Base-by-base conservation (phyloP, 257 asterid genomes). In the Eucommia ulmoides region DNA sequence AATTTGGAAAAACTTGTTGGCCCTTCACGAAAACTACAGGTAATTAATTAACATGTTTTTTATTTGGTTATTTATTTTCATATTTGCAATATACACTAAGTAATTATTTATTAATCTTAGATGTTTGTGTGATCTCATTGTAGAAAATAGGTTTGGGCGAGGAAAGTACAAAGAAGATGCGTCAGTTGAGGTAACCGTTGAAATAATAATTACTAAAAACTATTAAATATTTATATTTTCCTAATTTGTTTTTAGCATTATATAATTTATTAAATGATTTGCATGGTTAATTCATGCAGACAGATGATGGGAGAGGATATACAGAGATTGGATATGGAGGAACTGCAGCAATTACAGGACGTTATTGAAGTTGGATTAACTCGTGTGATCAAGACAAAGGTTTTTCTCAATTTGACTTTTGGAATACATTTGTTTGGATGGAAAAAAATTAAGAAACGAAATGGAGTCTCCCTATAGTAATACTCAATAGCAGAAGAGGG, bases 241-340 rank as follows among this genome's bases (percentile, higher is more conserved):
- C 2, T 8, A 47, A 15, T 7, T 0, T 29, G 23, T 45, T 21
- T 18, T 8, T 7, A n/a, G 29, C 12, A n/a, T 29, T 29, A 29
- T 29, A 5, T 29, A 12, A 29, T 29, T 29, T 29, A 29, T 29
- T 29, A 21, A 50, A 21, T 19, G 23, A 25, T 20, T 3, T 9
- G 16, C 44, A 9, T 24, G 6, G 12, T n/a, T n/a, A n/a, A n/a
- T 11, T 20, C 20, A 4, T 21, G 14, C 68, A 65, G 78, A 63
- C 65, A 49, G 41, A 55, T 72, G 63, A 67, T 33, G 53, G 78
- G 74, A 11, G 74, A 63, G 63, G 78, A 72, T 41, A 72, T 72
- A 52, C 63, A 63, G 52, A 74, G 74, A 42, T 29, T 72, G 38
- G 64, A 29, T n/a, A 19, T 72, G 17, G 74, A 63, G 14, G 74